Evolutionary conservation across 306 rosid genomes (phyloP).

Genomic region (Hippophae gyantsensis): DNA sequence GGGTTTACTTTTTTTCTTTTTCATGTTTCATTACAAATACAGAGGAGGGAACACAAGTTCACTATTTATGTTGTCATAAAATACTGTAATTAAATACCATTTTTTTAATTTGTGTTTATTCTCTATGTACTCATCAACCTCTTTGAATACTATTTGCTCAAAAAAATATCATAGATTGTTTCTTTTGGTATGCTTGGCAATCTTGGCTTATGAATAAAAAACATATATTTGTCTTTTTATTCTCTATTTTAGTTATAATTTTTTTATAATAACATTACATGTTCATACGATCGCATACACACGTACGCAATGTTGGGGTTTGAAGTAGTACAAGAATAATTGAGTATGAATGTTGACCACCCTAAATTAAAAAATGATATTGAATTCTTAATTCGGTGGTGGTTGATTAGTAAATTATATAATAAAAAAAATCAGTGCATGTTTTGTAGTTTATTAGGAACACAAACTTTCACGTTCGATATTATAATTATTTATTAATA

Average conservation of each 20-base stretch:
- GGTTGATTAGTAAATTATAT: not conserved
- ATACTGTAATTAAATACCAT: conserved; percentile 67
- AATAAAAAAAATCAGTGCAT: too few species aligned
- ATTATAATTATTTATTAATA: too few species aligned
- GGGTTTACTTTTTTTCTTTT: conserved; percentile 27
- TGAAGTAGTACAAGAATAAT: too few species aligned
- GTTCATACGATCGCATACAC: too few species aligned
- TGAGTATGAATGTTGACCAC: conserved; percentile 1
- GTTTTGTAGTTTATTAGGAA: too few species aligned
- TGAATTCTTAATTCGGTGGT: conserved; percentile 1
- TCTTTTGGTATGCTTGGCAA: not conserved
- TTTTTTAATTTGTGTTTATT: conserved; percentile 24
- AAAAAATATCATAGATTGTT: not conserved
- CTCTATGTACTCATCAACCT: conserved; percentile 31
- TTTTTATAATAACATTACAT: not conserved
- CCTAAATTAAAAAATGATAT: not conserved
- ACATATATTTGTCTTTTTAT: too few species aligned
- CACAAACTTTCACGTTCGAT: too few species aligned
- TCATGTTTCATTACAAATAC: conserved; percentile 15
- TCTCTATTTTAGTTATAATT: too few species aligned
- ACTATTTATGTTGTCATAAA: conserved; percentile 31
- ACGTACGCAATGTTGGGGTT: too few species aligned
- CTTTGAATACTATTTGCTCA: not conserved
- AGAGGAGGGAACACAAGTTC: conserved; percentile 1
- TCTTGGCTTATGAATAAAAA: conserved; percentile 29